Conservation (phyloP, 345 rosid species). For the Brassica juncea region DNA sequence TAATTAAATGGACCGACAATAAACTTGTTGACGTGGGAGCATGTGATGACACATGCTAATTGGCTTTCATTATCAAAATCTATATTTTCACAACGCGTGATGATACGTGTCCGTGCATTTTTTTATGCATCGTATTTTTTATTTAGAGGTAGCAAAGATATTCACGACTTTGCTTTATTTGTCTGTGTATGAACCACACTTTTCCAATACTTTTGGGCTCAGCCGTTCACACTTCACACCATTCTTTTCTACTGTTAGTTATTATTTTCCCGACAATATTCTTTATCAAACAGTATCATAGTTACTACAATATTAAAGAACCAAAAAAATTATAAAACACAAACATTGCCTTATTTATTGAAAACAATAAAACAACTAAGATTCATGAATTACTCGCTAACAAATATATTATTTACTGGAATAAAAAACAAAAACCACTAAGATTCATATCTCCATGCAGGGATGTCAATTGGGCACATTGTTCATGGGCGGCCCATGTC, state of each 20-base stretch:
- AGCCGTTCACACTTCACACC: not conserved
- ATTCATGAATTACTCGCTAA: no score
- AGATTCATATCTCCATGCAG: no score
- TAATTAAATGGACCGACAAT: constrained; percentile 28
- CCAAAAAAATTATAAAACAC: no score
- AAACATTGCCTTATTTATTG: no score
- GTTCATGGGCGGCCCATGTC: no score
- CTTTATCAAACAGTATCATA: no score
- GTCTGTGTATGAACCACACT: not conserved
- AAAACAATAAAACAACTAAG: no score
- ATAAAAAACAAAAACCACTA: no score
- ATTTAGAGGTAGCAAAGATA: not conserved
- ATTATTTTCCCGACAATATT: no score
- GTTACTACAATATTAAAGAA: no score
- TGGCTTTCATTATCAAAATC: constrained; percentile 14
- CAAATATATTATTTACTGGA: no score
- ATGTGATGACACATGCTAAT: constrained; percentile 25
- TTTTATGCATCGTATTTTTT: not conserved
- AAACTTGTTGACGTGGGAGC: constrained; percentile 31
- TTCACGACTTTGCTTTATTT: constrained; percentile 1
- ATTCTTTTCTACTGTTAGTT: not conserved
- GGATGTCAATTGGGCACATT: no score
- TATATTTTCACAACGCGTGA: not conserved
- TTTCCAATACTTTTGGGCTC: not conserved
- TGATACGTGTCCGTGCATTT: not conserved